Evolutionary conservation across 179 eudicot species (phyloP), one percentile per base, ranked within the genome.

Genomic region (Patellifolia procumbens): DNA sequence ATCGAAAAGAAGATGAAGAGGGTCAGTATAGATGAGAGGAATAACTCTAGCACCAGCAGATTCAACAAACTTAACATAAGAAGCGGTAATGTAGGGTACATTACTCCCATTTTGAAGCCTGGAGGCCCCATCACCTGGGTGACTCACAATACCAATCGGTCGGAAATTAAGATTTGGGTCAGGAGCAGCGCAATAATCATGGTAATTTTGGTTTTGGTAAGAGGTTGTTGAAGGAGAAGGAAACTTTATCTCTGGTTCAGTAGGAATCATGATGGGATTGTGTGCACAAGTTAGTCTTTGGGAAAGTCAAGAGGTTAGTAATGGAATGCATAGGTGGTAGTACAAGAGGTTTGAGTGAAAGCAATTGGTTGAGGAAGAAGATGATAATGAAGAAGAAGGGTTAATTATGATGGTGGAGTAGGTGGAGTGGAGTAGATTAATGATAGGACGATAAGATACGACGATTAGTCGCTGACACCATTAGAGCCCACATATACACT

Each of bases 121-220:
- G 43, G 98, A 91, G 26, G 97, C 97, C 0, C 98, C 98, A 37
- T 92, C 98, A n/a, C 97, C 98, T 1, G 98, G 98, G 74, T 94
- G 98, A 51, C 80, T 85, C 0, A 94, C 29, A 6, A 94, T 92
- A 17, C 98, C 98, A 72, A 94, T 92, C 12, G 98, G 97, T 24
- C 97, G 84, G 81, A 67, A 89, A 75, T 89, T 88, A 39, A 90
- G 89, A 49, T 79, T 79, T 7, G 93, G 82, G 31, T 94, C 91
- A 20, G 84, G 82, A 24, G 86, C 75, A 3, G 88, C 84, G 72
- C 98, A 94, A 13, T 22, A 34, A 49, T 62, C 15, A 10, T 49
- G 32, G n/a, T n/a, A n/a, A n/a, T n/a, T n/a, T n/a, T n/a, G n/a
- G 9, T 69, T 4, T 16, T 29, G 1, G 24, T 20, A 43, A 6